phyloP scores from a whole-genome alignment of 164 flowering plant species.

The Litsea cubeba region DNA sequence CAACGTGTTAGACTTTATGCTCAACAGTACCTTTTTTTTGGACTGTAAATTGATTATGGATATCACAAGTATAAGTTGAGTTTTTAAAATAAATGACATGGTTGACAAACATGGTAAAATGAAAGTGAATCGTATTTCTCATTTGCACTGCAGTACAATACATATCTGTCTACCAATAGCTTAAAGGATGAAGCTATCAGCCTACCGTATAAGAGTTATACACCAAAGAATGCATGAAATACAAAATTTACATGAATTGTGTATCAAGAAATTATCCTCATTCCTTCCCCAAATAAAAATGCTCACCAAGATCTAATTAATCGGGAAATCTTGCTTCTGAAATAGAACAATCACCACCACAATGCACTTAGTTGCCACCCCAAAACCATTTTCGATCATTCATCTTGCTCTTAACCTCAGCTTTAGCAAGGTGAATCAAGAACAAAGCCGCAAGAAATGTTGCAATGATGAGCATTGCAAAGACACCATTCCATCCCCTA shows the following conservation, averaged over 20 bases:
- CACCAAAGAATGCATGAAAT: neutral
- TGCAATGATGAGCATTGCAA: slow-evolving; percentile 70
- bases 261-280: neutral
- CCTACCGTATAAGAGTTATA: neutral
- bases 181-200: neutral
- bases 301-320: neutral
- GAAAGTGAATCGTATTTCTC: neutral
- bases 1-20: neutral
- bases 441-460: slow-evolving; percentile 48
- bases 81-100: too few relatives aligned
- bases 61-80: neutral
- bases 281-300: neutral
- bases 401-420: slow-evolving; percentile 54
- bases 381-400: slow-evolving; percentile 40
- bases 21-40: neutral
- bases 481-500: slow-evolving; percentile 85
- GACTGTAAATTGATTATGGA: neutral
- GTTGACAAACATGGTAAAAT: neutral
- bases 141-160: neutral
- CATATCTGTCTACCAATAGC: slow-evolving; percentile 1
- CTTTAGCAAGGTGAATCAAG: slow-evolving; percentile 56
- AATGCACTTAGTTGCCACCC: neutral
- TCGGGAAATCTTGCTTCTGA: neutral
- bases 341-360: neutral
- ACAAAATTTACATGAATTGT: neutral